Conservation (phyloP, 495 filamentous ascomycete genomes). For the Astrothelium subdiscretum region DNA sequence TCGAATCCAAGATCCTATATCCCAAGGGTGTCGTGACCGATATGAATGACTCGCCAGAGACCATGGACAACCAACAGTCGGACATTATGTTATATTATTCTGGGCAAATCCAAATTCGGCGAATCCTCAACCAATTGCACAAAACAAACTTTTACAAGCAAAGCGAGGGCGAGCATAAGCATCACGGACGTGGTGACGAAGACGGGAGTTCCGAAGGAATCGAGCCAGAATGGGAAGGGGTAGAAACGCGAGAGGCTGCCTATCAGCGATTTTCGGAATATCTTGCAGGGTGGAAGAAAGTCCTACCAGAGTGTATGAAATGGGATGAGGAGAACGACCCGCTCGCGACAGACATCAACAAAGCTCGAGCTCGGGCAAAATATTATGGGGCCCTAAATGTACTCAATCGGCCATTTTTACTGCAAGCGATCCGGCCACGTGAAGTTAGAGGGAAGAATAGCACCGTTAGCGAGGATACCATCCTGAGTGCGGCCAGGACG, state of each 20-base stretch:
- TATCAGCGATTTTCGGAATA: not conserved
- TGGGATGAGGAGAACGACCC: constrained; percentile 56
- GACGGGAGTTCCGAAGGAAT: not conserved
- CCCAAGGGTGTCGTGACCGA: constrained; percentile 31
- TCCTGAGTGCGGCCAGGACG: constrained; percentile 30
- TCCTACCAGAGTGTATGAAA: constrained; percentile 35
- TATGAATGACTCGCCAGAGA: constrained; percentile 9
- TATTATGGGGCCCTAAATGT: constrained; percentile 89
- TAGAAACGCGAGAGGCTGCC: not conserved
- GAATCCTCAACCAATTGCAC: constrained; percentile 74
- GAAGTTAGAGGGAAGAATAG: not conserved
- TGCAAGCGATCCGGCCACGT: constrained; percentile 34
- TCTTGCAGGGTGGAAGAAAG: constrained; percentile 34
- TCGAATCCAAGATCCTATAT: constrained; percentile 46
- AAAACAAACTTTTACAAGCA: constrained; percentile 30
- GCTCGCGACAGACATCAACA: constrained; percentile 65
- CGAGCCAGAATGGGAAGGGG: not conserved
- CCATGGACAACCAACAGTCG: not conserved
- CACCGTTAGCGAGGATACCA: constrained; percentile 13
- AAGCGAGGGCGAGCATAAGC: constrained; percentile 34
- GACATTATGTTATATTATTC: constrained; percentile 67
- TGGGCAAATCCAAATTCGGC: constrained; percentile 75
- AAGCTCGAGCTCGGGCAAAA: constrained; percentile 78
- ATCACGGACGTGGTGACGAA: not conserved
- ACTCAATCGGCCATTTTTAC: constrained; percentile 73